Percentiles rank a stretch among this genome's conserved stretches.
phyloP scores from a whole-genome alignment of 805 yeast genomes.

The Kodamaea neixiangensis region DNA sequence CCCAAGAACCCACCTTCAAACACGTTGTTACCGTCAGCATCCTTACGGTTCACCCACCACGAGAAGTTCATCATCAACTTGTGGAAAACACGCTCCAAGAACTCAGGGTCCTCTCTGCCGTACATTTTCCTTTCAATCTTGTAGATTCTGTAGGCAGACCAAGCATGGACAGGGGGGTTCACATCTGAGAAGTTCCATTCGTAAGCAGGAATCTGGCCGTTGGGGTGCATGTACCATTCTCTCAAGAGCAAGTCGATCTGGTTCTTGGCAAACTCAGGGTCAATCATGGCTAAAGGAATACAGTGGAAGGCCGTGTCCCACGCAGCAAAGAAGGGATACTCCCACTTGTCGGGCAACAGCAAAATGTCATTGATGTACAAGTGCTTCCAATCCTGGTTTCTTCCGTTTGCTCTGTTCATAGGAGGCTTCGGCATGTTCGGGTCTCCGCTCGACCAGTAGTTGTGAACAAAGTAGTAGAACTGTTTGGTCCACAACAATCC shows the following conservation, averaged over 20 bases:
- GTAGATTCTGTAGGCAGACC: constrained; percentile 88
- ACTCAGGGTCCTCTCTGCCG: constrained; percentile 77
- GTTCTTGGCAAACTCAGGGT: constrained; percentile 86
- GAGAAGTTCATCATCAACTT: constrained; percentile 85
- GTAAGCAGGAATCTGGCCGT: constrained; percentile 96
- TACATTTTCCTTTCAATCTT: constrained; percentile 85
- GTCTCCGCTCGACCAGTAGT: constrained; percentile 87
- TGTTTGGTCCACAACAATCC: constrained; percentile 94
- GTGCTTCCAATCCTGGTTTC: constrained; percentile 89
- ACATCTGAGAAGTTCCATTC: constrained; percentile 96
- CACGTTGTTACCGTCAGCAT: constrained; percentile 79
- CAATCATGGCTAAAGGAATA: constrained; percentile 89
- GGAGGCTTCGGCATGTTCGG: constrained; percentile 75
- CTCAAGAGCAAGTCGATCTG: constrained; percentile 84
- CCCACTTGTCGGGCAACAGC: constrained; percentile 94
- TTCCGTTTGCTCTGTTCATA: constrained; percentile 76
- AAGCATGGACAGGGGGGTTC: constrained; percentile 97
- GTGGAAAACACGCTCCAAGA: constrained; percentile 91
- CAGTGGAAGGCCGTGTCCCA: constrained; percentile 98
- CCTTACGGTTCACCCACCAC: constrained; percentile 97
- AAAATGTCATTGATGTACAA: constrained; percentile 83
- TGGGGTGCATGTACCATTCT: constrained; percentile 98
- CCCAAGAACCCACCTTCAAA: constrained; percentile 96
- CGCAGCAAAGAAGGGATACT: constrained; percentile 93
- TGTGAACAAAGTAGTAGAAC: constrained; percentile 82